These are phyloP conservation scores for Suillus discolor DNA, from an alignment of 768 basidiomycete species.

Conservation along the genomic window DNA sequence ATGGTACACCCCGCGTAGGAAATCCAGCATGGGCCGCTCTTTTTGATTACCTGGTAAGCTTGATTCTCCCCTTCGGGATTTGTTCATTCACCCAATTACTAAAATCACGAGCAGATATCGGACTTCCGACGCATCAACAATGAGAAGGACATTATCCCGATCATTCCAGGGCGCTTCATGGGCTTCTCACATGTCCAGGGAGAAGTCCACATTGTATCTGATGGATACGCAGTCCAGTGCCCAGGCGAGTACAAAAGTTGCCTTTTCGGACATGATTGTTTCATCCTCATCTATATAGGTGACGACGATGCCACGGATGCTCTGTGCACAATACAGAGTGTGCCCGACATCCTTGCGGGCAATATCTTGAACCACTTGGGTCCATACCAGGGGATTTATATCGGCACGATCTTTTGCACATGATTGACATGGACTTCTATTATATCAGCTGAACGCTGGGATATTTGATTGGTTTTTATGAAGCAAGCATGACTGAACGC, in stretches of 20 bases:
- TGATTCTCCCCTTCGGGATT: background rate
- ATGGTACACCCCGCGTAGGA: constrained; percentile 33
- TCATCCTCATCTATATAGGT: constrained; percentile 29
- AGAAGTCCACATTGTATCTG: constrained; percentile 46
- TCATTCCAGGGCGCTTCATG: constrained; percentile 52
- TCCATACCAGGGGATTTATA: constrained; percentile 54
- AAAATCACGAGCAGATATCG: constrained; percentile 16
- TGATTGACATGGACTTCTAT: constrained; percentile 14
- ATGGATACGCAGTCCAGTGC: constrained; percentile 41
- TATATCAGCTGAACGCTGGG: background rate
- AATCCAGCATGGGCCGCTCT: constrained; percentile 30
- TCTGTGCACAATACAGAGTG: constrained; percentile 55
- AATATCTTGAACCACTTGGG: constrained; percentile 60
- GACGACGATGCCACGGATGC: constrained; percentile 57
- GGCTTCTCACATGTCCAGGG: constrained; percentile 46
- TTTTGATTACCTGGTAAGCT: constrained; percentile 28
- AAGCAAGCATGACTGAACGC: background rate
- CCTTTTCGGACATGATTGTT: background rate
- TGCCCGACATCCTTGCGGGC: constrained; percentile 54
- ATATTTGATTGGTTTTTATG: background rate
- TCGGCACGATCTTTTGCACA: constrained; percentile 51
- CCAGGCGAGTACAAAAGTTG: constrained; percentile 31
- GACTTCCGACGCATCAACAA: constrained; percentile 33
- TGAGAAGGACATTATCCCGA: constrained; percentile 52
- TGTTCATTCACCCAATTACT: background rate